Evolutionary conservation across 768 basidiomycete genomes (phyloP).

Genomic region (Lyophyllum decastes): DNA sequence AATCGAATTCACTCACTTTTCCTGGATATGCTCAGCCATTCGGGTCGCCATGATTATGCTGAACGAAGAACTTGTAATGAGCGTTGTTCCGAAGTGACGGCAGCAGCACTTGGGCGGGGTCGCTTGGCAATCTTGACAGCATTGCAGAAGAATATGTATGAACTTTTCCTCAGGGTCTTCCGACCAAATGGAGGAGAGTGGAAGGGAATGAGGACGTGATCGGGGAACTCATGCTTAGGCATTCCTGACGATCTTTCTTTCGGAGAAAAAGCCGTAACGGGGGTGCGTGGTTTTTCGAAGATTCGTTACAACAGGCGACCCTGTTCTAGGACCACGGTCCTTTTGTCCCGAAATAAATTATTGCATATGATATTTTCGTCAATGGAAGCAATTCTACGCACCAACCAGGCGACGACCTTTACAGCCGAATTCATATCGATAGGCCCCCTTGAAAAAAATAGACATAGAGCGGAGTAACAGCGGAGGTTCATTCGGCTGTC

Average conservation of each 20-base stretch:
- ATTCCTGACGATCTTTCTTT: background rate
- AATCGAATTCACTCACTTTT: conserved; percentile 10
- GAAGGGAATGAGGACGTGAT: background rate
- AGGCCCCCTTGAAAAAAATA: too few relatives aligned
- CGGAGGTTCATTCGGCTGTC: too few relatives aligned
- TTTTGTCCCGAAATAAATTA: too few relatives aligned
- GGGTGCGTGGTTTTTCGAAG: background rate
- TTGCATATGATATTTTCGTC: background rate
- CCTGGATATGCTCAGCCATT: conserved; percentile 8
- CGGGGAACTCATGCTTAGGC: background rate
- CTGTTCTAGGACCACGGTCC: background rate
- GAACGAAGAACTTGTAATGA: background rate
- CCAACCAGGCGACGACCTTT: too few relatives aligned
- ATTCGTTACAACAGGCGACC: background rate
- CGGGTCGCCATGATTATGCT: conserved; percentile 3
- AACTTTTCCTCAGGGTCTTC: background rate
- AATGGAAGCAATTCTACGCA: background rate
- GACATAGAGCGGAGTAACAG: too few relatives aligned
- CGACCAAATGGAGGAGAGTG: background rate
- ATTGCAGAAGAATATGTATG: background rate
- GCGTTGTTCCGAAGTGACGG: background rate
- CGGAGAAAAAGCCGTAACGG: background rate
- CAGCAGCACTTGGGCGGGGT: background rate
- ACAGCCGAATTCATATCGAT: too few relatives aligned
- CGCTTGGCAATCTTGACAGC: background rate